Conservation (phyloP, 2,329 filamentous ascomycete genomes). For the Parasarocladium wereldwijsianum region DNA sequence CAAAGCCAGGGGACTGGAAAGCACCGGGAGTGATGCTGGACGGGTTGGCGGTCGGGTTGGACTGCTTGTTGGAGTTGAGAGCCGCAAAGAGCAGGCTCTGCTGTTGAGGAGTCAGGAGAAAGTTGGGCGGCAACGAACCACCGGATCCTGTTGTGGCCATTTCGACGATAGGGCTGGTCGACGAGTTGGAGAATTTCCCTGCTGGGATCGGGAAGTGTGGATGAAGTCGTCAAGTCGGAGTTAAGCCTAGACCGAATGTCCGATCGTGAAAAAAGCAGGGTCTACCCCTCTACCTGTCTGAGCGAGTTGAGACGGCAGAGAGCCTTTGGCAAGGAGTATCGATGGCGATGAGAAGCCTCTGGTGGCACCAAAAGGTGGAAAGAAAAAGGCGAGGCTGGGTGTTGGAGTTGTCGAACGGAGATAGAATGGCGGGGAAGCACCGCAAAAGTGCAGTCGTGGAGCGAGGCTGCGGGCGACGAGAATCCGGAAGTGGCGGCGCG, state of each 20-base stretch:
- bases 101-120: conserved; percentile 61
- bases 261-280: no score
- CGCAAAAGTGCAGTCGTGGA: no score
- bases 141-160: conserved; percentile 37
- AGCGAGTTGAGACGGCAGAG: conserved; percentile 4
- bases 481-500: no score
- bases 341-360: no score
- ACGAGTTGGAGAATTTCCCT: no score
- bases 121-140: conserved; percentile 31
- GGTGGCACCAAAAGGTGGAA: no score
- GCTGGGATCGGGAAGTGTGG: no score
- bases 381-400: conserved; percentile 3
- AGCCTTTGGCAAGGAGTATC: conserved; percentile 2
- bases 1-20: conserved; percentile 26
- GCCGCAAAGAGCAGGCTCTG: conserved; percentile 64
- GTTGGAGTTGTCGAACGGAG: conserved; percentile 2
- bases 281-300: no score
- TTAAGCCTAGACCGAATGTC: no score
- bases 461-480: no score
- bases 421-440: conserved; percentile 4
- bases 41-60: conserved; percentile 19
- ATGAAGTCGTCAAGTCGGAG: no score
- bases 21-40: conserved; percentile 31
- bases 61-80: conserved; percentile 51
- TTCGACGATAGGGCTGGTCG: conserved; percentile 2